Evolutionary conservation across 306 rosid species (phyloP).

Genomic region (Fragaria iinumae): DNA sequence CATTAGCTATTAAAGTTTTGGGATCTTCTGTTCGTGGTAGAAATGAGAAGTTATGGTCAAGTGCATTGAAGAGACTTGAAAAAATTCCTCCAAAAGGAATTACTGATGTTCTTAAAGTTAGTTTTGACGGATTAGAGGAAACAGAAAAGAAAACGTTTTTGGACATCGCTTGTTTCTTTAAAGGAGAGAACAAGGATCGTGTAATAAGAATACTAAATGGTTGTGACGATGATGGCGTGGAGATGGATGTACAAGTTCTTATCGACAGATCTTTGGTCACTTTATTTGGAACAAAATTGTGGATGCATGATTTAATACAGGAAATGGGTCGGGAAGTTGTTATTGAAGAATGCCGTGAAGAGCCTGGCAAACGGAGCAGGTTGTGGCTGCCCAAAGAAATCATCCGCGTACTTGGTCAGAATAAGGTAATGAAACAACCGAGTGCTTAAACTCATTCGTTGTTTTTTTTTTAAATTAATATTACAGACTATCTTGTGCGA

Average conservation of each 20-base stretch:
- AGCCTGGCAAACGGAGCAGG: slow-evolving; percentile 13
- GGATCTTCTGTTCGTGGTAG: slow-evolving; percentile 5
- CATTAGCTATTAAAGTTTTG: slow-evolving; percentile 22
- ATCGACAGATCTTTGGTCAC: no score
- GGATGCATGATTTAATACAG: slow-evolving; percentile 32
- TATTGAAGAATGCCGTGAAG: not conserved
- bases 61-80: slow-evolving; percentile 6
- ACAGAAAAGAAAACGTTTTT: not conserved
- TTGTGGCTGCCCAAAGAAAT: slow-evolving; percentile 17
- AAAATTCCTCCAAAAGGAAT: slow-evolving; percentile 5
- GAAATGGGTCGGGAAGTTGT: slow-evolving; percentile 26
- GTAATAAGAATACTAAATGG: no score
- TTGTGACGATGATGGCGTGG: no score
- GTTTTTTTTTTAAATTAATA: no score
- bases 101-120: slow-evolving; percentile 5
- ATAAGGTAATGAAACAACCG: not conserved
- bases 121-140: slow-evolving; percentile 12
- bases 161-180: no score
- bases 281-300: not conserved
- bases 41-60: not conserved
- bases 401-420: not conserved
- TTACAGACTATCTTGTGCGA: not conserved
- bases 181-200: no score
- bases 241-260: no score
- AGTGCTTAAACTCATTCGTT: not conserved